phyloP scores from a whole-genome alignment of 352 stramenopile genomes.

The Globisporangium barbulae region DNA sequence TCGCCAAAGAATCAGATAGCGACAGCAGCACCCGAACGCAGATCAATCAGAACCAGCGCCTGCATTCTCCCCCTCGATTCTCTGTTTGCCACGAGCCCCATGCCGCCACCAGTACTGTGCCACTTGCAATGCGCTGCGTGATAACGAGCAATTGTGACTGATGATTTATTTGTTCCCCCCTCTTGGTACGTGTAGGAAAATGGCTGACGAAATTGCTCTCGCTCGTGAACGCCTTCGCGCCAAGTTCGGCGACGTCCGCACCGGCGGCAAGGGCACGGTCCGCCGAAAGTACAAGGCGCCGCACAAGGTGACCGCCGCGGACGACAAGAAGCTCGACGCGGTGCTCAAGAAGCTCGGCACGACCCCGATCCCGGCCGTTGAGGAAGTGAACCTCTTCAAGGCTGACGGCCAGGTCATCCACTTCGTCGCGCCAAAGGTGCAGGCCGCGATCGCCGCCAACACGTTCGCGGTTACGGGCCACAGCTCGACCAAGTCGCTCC shows the following conservation, averaged over 20 bases:
- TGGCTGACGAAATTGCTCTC: slow-evolving; percentile 89
- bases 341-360: slow-evolving; percentile 98
- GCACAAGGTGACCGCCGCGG: slow-evolving; percentile 90
- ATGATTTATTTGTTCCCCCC: not conserved
- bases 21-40: not conserved
- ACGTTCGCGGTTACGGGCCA: slow-evolving; percentile 97
- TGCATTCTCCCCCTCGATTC: not conserved
- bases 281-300: slow-evolving; percentile 96
- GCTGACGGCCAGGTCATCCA: slow-evolving; percentile 98
- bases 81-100: not conserved
- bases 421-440: slow-evolving; percentile 97
- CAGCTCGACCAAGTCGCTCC: slow-evolving; percentile 95
- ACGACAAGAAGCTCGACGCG: slow-evolving; percentile 97
- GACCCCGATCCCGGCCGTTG: slow-evolving; percentile 97
- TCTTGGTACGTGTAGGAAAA: slow-evolving; percentile 27
- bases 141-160: not conserved
- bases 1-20: not conserved
- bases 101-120: not conserved
- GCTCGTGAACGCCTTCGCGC: slow-evolving; percentile 80
- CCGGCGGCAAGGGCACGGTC: slow-evolving; percentile 94
- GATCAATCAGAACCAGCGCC: not conserved
- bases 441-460: slow-evolving; percentile 97
- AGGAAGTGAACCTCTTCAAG: slow-evolving; percentile 99
- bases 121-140: not conserved
- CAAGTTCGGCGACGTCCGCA: slow-evolving; percentile 89